These are phyloP conservation scores for Calocybe gangraenosa DNA, from an alignment of 768 basidiomycete species.

Conservation along the genomic window DNA sequence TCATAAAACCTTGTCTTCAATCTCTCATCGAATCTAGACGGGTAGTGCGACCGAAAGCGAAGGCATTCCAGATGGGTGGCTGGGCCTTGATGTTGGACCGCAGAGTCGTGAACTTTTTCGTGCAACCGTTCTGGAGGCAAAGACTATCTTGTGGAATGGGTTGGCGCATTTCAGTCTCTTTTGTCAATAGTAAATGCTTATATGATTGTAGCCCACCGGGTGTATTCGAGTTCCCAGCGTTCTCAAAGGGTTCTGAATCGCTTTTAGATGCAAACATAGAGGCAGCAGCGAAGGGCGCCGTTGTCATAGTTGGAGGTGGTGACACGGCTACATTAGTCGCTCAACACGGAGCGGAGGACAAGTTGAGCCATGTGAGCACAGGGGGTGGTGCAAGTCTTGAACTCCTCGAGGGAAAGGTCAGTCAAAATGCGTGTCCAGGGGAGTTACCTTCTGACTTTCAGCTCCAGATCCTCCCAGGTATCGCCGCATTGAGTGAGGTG, in stretches of 20 bases:
- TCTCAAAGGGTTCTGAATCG: slow-evolving; percentile 79
- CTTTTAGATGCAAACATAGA: slow-evolving; percentile 84
- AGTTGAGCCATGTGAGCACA: slow-evolving; percentile 94
- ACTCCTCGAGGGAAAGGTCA: slow-evolving; percentile 94
- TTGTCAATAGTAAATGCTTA: no score
- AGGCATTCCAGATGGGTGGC: slow-evolving; percentile 91
- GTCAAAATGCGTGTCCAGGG: no score
- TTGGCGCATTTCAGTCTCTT: slow-evolving; percentile 17
- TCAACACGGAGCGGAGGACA: slow-evolving; percentile 78
- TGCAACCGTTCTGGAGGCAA: slow-evolving; percentile 76
- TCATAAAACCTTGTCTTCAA: no score
- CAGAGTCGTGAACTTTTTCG: slow-evolving; percentile 80
- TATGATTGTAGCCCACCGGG: slow-evolving; percentile 75
- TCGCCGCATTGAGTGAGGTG: slow-evolving; percentile 82
- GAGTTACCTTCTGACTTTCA: slow-evolving; percentile 12
- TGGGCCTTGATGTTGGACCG: slow-evolving; percentile 91
- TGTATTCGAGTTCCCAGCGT: slow-evolving; percentile 95
- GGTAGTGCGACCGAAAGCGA: slow-evolving; percentile 72
- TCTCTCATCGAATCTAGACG: slow-evolving; percentile 36
- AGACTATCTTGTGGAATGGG: slow-evolving; percentile 98
- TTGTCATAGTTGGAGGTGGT: slow-evolving; percentile 94
- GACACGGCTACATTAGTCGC: slow-evolving; percentile 96
- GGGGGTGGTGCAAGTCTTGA: slow-evolving; percentile 94
- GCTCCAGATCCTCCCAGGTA: slow-evolving; percentile 77
- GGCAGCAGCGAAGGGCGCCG: slow-evolving; percentile 80